These are phyloP conservation scores for Hydrangea macrophylla DNA, from an alignment of 148 eudicot genomes.

Conservation along the genomic window DNA sequence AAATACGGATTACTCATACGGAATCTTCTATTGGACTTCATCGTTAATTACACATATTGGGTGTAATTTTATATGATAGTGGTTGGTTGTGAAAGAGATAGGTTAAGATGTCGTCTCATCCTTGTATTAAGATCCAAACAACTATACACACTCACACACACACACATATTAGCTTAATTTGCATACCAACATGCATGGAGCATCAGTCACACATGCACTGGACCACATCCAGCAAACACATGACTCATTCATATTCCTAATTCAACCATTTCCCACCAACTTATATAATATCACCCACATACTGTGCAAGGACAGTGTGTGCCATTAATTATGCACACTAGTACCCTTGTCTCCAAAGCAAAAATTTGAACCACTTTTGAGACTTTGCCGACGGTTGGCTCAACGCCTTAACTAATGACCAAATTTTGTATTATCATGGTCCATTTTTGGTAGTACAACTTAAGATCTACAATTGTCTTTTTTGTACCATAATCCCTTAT, in stretches of 20 bases:
- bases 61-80: too few relatives aligned
- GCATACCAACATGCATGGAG: too few relatives aligned
- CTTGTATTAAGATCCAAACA: too few relatives aligned
- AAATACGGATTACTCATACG: neutral
- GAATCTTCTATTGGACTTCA: neutral
- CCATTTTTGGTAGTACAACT: too few relatives aligned
- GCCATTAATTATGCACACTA: neutral
- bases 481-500: too few relatives aligned
- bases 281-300: neutral
- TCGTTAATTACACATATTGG: too few relatives aligned
- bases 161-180: too few relatives aligned
- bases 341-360: neutral
- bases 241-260: constrained; percentile 2
- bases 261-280: constrained; percentile 15
- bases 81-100: too few relatives aligned
- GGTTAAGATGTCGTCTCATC: too few relatives aligned
- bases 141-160: too few relatives aligned
- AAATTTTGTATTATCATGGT: neutral
- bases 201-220: too few relatives aligned
- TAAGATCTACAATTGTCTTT: too few relatives aligned
- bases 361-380: constrained; percentile 4
- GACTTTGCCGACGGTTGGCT: constrained; percentile 10
- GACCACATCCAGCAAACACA: constrained; percentile 18
- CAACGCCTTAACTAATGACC: neutral
- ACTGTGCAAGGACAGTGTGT: constrained; percentile 3